These are phyloP conservation scores for Lonicera japonica DNA, from an alignment of 129 eudicot genomes.

Conservation along the genomic window DNA sequence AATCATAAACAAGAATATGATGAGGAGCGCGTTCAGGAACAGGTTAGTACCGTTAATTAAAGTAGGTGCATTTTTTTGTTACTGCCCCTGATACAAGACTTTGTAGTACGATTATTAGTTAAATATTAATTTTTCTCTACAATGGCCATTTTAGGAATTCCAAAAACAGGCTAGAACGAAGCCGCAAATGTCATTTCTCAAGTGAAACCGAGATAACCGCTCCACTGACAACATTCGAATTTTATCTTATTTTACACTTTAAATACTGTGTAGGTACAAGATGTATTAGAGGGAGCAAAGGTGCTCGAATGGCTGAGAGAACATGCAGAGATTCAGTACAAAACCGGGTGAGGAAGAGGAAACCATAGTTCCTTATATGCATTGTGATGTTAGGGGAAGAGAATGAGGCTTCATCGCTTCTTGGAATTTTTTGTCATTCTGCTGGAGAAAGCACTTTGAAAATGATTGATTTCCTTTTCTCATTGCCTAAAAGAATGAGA, in stretches of 20 bases:
- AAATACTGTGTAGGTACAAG: conserved; percentile 60
- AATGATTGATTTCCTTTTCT: conserved; percentile 4
- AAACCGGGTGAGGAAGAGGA: conserved; percentile 30
- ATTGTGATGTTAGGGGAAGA: background rate
- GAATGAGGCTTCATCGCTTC: background rate
- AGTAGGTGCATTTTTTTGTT: background rate
- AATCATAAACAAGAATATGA: conserved; percentile 72
- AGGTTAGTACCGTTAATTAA: conserved; percentile 31
- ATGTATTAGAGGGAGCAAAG: conserved; percentile 84
- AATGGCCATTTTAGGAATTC: too few relatives aligned
- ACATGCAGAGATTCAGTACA: conserved; percentile 64
- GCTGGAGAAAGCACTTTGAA: background rate
- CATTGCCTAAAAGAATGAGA: background rate
- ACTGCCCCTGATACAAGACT: too few relatives aligned
- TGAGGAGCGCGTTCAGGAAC: conserved; percentile 70
- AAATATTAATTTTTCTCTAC: too few relatives aligned
- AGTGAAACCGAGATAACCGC: too few relatives aligned
- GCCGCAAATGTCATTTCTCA: background rate
- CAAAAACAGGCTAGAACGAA: too few relatives aligned
- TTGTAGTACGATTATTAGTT: too few relatives aligned
- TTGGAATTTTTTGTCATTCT: background rate
- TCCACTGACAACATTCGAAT: background rate
- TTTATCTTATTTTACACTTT: background rate
- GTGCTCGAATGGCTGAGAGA: conserved; percentile 94
- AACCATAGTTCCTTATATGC: background rate